phyloP scores from a whole-genome alignment of 352 stramenopile genomes.

The Phytophthora multivora region DNA sequence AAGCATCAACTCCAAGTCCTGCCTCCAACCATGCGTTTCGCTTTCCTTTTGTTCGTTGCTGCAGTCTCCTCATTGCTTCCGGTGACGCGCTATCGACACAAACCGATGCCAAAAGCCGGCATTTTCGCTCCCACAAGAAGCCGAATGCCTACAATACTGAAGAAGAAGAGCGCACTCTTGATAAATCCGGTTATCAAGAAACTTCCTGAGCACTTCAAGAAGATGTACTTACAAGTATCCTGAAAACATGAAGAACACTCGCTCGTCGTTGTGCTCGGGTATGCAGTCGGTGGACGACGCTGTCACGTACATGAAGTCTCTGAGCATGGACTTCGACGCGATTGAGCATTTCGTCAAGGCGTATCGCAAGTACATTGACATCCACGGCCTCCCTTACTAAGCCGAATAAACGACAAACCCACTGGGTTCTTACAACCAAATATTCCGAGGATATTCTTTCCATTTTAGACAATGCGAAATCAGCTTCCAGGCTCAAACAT shows the following conservation, averaged over 20 bases:
- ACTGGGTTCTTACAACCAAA: too few species aligned
- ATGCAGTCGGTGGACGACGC: not conserved
- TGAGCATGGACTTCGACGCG: not conserved
- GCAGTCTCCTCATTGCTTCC: not conserved
- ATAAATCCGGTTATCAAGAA: not conserved
- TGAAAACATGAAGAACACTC: not conserved
- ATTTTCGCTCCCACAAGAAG: not conserved
- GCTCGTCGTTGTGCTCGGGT: not conserved
- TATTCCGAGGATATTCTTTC: too few species aligned
- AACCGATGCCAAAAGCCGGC: not conserved
- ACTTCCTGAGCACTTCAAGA: not conserved
- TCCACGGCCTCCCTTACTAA: not conserved
- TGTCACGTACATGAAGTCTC: not conserved
- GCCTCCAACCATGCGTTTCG: slow-evolving; percentile 1
- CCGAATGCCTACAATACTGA: not conserved
- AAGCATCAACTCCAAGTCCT: not conserved
- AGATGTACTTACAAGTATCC: not conserved
- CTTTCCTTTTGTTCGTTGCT: not conserved
- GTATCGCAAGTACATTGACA: not conserved
- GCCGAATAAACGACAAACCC: too few species aligned
- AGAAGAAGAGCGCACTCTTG: not conserved
- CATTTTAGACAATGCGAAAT: too few species aligned
- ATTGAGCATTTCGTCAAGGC: not conserved
- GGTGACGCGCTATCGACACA: not conserved
- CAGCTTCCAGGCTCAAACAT: too few species aligned